These are phyloP conservation scores for Chalciporus piperatus DNA, from an alignment of 768 basidiomycete species.

Conservation along the genomic window DNA sequence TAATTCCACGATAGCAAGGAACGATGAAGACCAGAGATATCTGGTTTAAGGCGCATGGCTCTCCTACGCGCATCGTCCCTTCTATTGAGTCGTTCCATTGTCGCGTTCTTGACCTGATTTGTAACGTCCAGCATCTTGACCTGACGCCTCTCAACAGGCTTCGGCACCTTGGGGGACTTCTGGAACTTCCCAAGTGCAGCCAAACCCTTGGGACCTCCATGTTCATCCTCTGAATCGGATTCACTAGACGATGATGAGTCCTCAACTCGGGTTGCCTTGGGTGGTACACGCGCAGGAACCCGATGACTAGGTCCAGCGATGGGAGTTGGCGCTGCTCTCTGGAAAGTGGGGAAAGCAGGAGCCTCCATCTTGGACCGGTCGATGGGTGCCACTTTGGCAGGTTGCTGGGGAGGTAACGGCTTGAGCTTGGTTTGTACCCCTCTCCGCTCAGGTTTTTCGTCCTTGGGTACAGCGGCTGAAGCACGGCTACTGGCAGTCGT, in stretches of 20 bases:
- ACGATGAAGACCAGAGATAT: conserved; percentile 76
- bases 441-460: conserved; percentile 16
- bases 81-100: conserved; percentile 49
- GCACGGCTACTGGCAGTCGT: conserved; percentile 19
- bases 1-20: conserved; percentile 86
- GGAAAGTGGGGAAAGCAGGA: conserved; percentile 43
- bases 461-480: conserved; percentile 8
- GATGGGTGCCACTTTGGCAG: conserved; percentile 16
- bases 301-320: conserved; percentile 34
- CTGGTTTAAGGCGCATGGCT: conserved; percentile 74
- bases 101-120: conserved; percentile 38
- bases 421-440: conserved; percentile 21
- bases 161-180: conserved; percentile 57
- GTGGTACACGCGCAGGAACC: conserved; percentile 13
- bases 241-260: conserved; percentile 40
- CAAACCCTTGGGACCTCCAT: conserved; percentile 42
- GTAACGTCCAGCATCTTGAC: conserved; percentile 62
- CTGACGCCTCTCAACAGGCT: conserved; percentile 56
- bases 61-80: conserved; percentile 60
- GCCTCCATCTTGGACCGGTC: conserved; percentile 36
- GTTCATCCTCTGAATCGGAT: conserved; percentile 46
- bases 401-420: conserved; percentile 12
- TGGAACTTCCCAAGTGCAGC: conserved; percentile 58
- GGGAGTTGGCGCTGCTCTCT: conserved; percentile 29
- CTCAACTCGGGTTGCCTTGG: conserved; percentile 7